Evolutionary conservation across 23 red algal genomes (phyloP).

Genomic region (Chondrus crispus): DNA sequence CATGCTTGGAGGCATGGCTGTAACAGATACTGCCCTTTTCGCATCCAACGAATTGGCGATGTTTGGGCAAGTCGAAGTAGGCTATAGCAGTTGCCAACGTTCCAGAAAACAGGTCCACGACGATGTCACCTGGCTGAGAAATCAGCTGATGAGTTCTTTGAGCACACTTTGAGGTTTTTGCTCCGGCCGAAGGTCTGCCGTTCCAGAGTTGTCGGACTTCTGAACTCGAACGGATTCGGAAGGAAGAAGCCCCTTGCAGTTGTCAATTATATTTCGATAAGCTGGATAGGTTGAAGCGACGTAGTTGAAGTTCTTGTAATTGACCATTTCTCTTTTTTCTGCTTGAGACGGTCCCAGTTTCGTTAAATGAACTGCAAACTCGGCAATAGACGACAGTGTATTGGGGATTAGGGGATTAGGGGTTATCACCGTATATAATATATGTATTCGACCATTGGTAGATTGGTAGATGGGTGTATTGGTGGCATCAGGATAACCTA

Average conservation of each 20-base stretch:
- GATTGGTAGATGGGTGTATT: no score
- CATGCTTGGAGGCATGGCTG: no score
- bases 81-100: conserved; percentile 10
- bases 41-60: conserved; percentile 7
- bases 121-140: conserved; percentile 11
- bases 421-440: no score
- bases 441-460: no score
- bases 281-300: neutral
- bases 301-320: neutral
- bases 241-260: neutral
- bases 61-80: neutral
- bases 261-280: neutral
- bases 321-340: neutral
- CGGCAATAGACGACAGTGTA: neutral
- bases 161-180: neutral
- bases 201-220: neutral
- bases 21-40: neutral
- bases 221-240: neutral
- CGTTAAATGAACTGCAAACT: neutral
- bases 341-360: neutral
- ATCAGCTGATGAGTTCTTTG: conserved; percentile 7
- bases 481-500: no score
- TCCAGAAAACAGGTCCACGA: conserved; percentile 12
- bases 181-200: neutral
- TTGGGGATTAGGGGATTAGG: no score